Evolutionary conservation across 2,329 filamentous ascomycete species (phyloP).

Genomic region (Dendrostoma leiphaemia): DNA sequence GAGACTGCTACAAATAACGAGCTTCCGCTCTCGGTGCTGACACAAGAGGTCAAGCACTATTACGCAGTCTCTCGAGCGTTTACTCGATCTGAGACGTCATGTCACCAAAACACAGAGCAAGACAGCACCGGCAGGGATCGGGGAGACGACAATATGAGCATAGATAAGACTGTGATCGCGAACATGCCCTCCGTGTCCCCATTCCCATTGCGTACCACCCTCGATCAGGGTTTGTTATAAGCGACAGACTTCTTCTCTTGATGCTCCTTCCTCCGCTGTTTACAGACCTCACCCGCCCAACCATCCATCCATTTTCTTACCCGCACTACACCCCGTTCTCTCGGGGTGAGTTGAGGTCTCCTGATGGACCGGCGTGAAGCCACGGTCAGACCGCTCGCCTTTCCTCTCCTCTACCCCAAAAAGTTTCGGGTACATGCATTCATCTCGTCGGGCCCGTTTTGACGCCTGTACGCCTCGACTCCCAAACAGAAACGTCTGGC

Average conservation of each 20-base stretch:
- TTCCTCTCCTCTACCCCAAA: conserved; percentile 1
- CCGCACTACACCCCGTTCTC: neutral
- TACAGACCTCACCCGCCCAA: neutral
- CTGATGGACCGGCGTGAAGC: neutral
- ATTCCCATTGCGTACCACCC: neutral
- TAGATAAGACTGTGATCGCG: conserved; percentile 1
- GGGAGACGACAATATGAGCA: neutral
- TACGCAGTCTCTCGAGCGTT: too few relatives aligned
- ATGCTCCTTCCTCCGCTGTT: neutral
- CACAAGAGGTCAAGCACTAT: too few relatives aligned
- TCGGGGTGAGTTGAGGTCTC: too few relatives aligned
- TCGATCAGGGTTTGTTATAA: conserved; percentile 12
- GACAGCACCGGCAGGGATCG: too few relatives aligned
- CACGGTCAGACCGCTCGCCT: too few relatives aligned
- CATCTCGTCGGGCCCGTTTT: conserved; percentile 3
- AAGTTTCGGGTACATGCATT: conserved; percentile 11
- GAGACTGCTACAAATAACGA: too few relatives aligned
- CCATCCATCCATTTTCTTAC: neutral
- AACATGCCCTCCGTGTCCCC: neutral
- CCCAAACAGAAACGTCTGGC: neutral
- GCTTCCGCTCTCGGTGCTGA: too few relatives aligned
- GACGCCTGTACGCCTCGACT: conserved; percentile 18
- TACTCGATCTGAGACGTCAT: too few relatives aligned
- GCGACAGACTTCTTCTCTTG: conserved; percentile 10
- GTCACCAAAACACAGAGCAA: neutral